A percentile compares a stretch with the other conserved stretches of the same genome.
Evolutionary conservation across 2,329 filamentous ascomycete species (phyloP).

Genomic region (Calonectria ilicicola): DNA sequence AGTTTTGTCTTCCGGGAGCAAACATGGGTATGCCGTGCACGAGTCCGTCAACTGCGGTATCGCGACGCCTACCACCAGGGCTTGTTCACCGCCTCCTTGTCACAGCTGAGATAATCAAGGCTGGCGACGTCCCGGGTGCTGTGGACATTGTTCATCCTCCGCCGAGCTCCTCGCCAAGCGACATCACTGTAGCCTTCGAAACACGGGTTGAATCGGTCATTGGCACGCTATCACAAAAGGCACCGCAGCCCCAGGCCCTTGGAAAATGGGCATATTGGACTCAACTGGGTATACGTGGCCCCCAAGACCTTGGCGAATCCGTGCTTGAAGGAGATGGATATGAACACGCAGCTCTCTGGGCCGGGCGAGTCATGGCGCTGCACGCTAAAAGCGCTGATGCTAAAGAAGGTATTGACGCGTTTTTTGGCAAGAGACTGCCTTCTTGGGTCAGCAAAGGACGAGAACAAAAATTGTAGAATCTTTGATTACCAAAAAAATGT

Average conservation of each 20-base stretch:
- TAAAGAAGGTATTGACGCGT: constrained; percentile 38
- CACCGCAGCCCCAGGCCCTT: constrained; percentile 35
- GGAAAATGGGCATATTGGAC: constrained; percentile 43
- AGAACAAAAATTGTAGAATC: neutral
- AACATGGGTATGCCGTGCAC: constrained; percentile 41
- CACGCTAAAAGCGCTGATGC: constrained; percentile 39
- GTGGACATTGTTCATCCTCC: constrained; percentile 30
- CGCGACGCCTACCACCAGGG: constrained; percentile 27
- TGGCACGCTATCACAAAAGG: constrained; percentile 16
- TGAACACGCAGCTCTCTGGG: constrained; percentile 34
- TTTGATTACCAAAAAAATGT: neutral
- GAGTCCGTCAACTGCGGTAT: constrained; percentile 36
- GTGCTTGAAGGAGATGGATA: constrained; percentile 31
- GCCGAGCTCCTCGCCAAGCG: neutral
- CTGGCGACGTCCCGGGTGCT: constrained; percentile 26
- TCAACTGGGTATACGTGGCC: constrained; percentile 27
- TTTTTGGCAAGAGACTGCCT: constrained; percentile 31
- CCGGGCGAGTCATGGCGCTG: constrained; percentile 38
- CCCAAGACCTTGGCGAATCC: neutral
- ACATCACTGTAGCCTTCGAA: constrained; percentile 21
- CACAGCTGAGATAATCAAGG: constrained; percentile 30
- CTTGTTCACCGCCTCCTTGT: constrained; percentile 34
- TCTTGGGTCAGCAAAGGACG: constrained; percentile 28
- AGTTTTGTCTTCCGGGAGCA: constrained; percentile 34
- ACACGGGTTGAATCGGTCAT: constrained; percentile 23